Percentiles rank a stretch among this genome's conserved stretches.
Conservation (phyloP, 257 asterid species). For the Solanum sitiens region DNA sequence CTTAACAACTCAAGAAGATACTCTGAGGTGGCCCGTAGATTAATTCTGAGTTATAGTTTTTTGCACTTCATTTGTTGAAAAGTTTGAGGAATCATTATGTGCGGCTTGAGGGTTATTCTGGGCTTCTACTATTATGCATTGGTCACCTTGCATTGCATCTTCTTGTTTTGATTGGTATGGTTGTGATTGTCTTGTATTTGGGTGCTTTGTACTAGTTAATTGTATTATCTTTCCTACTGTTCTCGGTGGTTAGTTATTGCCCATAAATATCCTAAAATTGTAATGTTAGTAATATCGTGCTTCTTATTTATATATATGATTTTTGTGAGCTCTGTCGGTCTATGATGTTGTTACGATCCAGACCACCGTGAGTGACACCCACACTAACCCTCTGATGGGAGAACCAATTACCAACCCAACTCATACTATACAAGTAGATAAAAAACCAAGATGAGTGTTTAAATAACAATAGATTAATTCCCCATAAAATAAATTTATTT, state of each 20-base stretch:
- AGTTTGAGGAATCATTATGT: background rate
- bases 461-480: background rate
- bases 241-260: background rate
- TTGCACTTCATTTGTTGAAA: background rate
- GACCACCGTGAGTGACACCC: background rate
- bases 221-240: background rate
- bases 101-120: background rate
- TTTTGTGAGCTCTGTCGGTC: background rate
- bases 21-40: background rate
- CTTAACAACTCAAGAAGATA: background rate
- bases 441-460: background rate
- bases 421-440: background rate
- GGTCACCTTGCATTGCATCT: background rate
- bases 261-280: background rate
- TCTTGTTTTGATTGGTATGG: background rate
- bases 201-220: background rate
- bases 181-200: background rate
- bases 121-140: background rate
- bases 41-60: too few relatives aligned
- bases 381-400: background rate
- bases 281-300: background rate
- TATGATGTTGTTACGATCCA: background rate
- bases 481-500: too few relatives aligned
- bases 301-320: background rate
- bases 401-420: background rate